phyloP scores from a whole-genome alignment of 1,284 basidiomycete genomes.

The Leucoagaricus sp. region DNA sequence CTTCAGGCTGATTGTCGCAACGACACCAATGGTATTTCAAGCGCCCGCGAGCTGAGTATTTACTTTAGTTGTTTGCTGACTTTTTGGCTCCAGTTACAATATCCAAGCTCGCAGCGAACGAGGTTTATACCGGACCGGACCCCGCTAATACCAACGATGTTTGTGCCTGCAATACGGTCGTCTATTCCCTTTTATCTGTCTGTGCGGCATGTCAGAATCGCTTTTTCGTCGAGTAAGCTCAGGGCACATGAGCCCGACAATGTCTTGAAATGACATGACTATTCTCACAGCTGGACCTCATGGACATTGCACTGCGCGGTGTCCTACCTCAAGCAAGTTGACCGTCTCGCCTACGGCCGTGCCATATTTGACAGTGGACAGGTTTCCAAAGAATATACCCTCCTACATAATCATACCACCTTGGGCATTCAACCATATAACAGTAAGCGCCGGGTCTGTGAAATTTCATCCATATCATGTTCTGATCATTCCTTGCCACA shows the following conservation, averaged over 20 bases:
- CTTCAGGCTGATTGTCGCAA: conserved; percentile 19
- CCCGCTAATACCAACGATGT: conserved; percentile 23
- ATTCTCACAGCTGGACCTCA: conserved; percentile 14
- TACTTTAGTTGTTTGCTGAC: background rate
- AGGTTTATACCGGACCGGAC: conserved; percentile 35
- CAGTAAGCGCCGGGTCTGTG: background rate
- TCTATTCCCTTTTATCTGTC: conserved; percentile 39
- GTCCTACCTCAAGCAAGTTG: conserved; percentile 7
- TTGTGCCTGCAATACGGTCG: conserved; percentile 38
- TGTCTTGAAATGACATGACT: background rate
- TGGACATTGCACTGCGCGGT: conserved; percentile 18
- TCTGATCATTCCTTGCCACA: too few relatives aligned
- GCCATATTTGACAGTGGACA: too few relatives aligned
- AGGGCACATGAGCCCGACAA: background rate
- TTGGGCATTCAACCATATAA: conserved; percentile 12
- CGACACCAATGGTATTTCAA: conserved; percentile 2
- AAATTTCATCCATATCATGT: too few relatives aligned
- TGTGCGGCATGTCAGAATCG: conserved; percentile 39
- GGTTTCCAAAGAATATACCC: conserved; percentile 5
- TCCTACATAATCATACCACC: conserved; percentile 6
- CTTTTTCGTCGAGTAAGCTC: conserved; percentile 8
- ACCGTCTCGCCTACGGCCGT: too few relatives aligned
- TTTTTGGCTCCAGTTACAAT: background rate
- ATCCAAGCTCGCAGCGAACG: conserved; percentile 1
- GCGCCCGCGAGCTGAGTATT: background rate